Conservation (phyloP, 352 stramenopile genomes). For the Phytophthora pisi region DNA sequence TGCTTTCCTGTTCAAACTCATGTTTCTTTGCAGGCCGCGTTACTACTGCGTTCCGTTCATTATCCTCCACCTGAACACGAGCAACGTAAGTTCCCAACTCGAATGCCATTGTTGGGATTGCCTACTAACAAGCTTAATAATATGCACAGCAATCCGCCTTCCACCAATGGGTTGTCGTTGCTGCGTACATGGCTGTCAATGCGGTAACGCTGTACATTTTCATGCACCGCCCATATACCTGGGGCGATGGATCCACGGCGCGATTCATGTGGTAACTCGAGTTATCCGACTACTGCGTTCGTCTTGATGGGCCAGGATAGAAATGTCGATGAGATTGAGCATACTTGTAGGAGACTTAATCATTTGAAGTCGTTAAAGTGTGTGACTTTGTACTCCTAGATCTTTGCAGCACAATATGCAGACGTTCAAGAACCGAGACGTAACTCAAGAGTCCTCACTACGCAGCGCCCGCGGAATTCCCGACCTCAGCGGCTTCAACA, state of each 20-base stretch:
- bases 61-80: slow-evolving; percentile 78
- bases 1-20: not conserved
- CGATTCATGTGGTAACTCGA: slow-evolving; percentile 88
- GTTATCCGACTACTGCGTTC: no score
- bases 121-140: slow-evolving; percentile 9
- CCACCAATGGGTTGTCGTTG: slow-evolving; percentile 45
- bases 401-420: slow-evolving; percentile 1
- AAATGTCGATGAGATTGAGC: slow-evolving; percentile 5
- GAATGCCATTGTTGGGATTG: not conserved
- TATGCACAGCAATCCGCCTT: slow-evolving; percentile 60
- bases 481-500: slow-evolving; percentile 22
- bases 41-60: slow-evolving; percentile 87
- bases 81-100: slow-evolving; percentile 46
- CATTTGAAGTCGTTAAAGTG: slow-evolving; percentile 1
- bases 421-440: not conserved
- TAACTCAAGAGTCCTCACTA: slow-evolving; percentile 2
- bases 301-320: not conserved
- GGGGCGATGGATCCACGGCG: slow-evolving; percentile 77
- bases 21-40: slow-evolving; percentile 48
- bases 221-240: slow-evolving; percentile 68
- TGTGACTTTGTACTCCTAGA: not conserved
- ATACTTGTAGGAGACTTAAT: not conserved
- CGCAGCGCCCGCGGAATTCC: slow-evolving; percentile 25
- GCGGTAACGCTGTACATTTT: slow-evolving; percentile 75
- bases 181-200: slow-evolving; percentile 69